Conservation (phyloP, 495 filamentous ascomycete genomes). For the Usnea hakonensis region DNA sequence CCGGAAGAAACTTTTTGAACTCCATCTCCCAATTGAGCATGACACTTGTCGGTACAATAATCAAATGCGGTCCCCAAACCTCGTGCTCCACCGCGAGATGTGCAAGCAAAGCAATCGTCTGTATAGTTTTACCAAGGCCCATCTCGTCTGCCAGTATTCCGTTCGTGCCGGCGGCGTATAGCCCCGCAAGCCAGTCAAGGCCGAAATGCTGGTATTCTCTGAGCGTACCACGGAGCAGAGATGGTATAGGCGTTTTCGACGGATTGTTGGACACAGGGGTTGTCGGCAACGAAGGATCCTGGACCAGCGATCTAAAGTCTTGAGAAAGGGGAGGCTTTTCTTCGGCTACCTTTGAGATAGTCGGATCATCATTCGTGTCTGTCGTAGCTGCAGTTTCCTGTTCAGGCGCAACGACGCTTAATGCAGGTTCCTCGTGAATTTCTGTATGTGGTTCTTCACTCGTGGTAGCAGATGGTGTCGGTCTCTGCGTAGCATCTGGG, state of each 20-base stretch:
- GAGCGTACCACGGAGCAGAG: conserved; percentile 81
- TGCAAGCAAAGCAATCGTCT: conserved; percentile 91
- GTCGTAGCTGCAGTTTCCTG: not conserved
- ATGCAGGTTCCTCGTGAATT: not conserved
- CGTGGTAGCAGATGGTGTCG: conserved; percentile 21
- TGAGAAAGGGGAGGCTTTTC: not conserved
- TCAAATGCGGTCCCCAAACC: conserved; percentile 92
- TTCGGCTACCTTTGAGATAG: conserved; percentile 1
- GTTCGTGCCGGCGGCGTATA: conserved; percentile 90
- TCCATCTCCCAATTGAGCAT: conserved; percentile 99
- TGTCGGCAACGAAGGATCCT: conserved; percentile 29
- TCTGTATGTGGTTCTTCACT: conserved; percentile 18
- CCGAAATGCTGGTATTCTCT: conserved; percentile 97
- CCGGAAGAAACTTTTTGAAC: conserved; percentile 98
- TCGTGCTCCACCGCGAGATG: conserved; percentile 87
- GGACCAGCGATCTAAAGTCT: conserved; percentile 9
- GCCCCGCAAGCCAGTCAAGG: conserved; percentile 87
- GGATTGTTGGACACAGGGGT: conserved; percentile 32
- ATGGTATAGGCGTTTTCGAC: conserved; percentile 69
- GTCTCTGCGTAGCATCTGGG: conserved; percentile 33
- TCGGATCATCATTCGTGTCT: not conserved
- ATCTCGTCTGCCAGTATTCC: conserved; percentile 99
- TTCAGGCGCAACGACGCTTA: not conserved
- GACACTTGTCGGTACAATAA: conserved; percentile 95
- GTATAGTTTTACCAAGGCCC: conserved; percentile 98